A percentile compares a stretch with the other conserved stretches of the same genome.
These are phyloP conservation scores for Venturia carpophila DNA, from an alignment of 2,329 filamentous ascomycete genomes.

Conservation along the genomic window DNA sequence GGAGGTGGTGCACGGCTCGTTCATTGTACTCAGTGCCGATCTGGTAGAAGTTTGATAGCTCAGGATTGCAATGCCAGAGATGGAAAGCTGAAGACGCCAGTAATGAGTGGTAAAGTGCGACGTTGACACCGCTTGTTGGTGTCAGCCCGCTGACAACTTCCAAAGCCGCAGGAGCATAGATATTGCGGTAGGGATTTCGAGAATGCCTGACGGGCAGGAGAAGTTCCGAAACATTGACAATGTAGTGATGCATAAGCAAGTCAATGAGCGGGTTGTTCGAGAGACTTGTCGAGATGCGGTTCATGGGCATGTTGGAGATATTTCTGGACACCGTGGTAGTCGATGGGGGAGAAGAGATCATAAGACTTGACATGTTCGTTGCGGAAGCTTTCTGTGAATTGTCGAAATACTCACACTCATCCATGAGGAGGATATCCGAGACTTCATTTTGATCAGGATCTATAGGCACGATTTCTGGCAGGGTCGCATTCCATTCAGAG, in stretches of 20 bases:
- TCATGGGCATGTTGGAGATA: neutral
- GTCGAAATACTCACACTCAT: neutral
- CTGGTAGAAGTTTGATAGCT: neutral
- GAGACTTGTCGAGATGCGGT: slow-evolving; percentile 1
- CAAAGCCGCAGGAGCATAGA: slow-evolving; percentile 2
- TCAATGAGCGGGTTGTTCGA: slow-evolving; percentile 3
- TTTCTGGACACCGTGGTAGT: neutral
- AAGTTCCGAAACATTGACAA: neutral
- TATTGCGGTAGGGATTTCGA: slow-evolving; percentile 8
- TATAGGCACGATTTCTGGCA: neutral
- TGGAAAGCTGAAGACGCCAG: slow-evolving; percentile 1
- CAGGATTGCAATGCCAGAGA: slow-evolving; percentile 7
- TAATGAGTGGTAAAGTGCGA: slow-evolving; percentile 6
- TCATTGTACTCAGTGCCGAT: slow-evolving; percentile 5
- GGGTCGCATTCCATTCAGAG: neutral
- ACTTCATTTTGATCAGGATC: neutral
- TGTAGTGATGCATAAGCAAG: slow-evolving; percentile 9
- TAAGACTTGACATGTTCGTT: neutral
- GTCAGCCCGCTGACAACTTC: neutral
- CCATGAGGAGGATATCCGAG: neutral
- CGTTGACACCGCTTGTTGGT: neutral
- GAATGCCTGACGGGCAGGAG: neutral
- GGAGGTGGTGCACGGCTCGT: neutral
- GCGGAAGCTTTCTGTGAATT: neutral
- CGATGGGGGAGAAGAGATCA: neutral